Evolutionary conservation across 495 filamentous ascomycete genomes (phyloP).

Genomic region (Lepidopterella palustris): DNA sequence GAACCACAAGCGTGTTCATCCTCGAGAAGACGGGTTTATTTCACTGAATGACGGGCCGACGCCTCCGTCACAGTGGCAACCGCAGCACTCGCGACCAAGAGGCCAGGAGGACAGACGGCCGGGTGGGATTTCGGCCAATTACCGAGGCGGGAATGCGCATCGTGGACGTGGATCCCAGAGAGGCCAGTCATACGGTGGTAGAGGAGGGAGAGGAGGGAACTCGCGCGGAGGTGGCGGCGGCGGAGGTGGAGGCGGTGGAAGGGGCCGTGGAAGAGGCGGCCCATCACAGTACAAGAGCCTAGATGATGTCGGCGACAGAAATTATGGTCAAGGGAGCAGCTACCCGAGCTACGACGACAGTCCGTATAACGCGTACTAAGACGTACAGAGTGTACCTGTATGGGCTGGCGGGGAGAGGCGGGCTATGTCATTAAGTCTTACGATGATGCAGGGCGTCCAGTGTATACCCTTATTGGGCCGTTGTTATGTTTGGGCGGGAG

Average conservation of each 20-base stretch:
- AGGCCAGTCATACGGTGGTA: slow-evolving; percentile 4
- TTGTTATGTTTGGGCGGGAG: no score
- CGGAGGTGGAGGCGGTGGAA: slow-evolving; percentile 11
- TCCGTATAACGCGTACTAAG: slow-evolving; percentile 20
- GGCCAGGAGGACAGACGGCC: slow-evolving; percentile 7
- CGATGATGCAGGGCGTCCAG: no score
- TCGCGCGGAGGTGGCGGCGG: slow-evolving; percentile 12
- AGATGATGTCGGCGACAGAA: slow-evolving; percentile 24
- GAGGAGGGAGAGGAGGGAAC: slow-evolving; percentile 17
- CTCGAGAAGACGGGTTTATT: slow-evolving; percentile 43
- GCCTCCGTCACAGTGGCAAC: neutral
- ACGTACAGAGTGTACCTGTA: no score
- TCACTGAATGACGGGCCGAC: neutral
- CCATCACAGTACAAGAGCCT: slow-evolving; percentile 23
- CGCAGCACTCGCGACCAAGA: slow-evolving; percentile 1
- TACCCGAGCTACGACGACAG: slow-evolving; percentile 22
- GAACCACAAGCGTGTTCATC: slow-evolving; percentile 50
- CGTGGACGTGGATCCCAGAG: slow-evolving; percentile 12
- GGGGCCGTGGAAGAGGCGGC: slow-evolving; percentile 19
- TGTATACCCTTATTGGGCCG: no score
- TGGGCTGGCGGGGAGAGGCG: no score
- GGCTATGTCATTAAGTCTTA: no score
- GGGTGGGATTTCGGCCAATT: slow-evolving; percentile 7
- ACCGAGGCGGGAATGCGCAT: slow-evolving; percentile 20
- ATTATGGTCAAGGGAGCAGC: slow-evolving; percentile 3